Base-by-base conservation (phyloP, 345 rosid species). In the Gossypium rotundifolium region DNA sequence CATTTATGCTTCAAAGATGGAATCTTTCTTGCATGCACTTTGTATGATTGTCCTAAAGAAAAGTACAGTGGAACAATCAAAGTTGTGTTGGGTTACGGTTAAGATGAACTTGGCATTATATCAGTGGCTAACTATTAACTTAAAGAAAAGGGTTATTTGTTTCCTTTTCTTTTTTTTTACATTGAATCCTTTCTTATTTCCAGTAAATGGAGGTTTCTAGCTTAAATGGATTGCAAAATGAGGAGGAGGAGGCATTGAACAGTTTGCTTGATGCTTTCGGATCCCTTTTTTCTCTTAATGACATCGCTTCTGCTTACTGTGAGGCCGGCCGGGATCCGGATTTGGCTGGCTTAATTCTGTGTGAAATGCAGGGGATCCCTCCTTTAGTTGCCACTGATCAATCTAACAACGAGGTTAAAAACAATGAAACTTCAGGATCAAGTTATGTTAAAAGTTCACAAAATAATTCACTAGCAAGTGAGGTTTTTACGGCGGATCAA, bases 271-370 rank as follows among this genome's bases (percentile, higher is more conserved):
- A 33, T 33, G 40, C 40, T 33, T 33, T 33, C 7, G 40, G 40
- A 33, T 33, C 40, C 40, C 7, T 4, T 83, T 81, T 77, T 77
- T 74, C 90, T 23, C 78, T 81, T 4, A 74, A 85, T 70, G 82
- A 81, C 63, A 84, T 85, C 57, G 85, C 86, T 58, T 79, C 83
- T 74, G 88, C 87, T 78, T 85, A 78, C 49, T 52, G 80, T 72
- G 74, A 80, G 38, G 85, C 87, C 0, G 78, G 79, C 25, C 29
- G 33, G 46, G 65, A 88, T 67, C 78, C 78, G 42, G 75, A 74
- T 44, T 68, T 77, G 74, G 86, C 86, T 53, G 76, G 83, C 79
- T 33, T 33, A 33, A 33, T 33, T 33, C 40, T 33, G 5, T 33
- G 40, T 33, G 40, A 5, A 33, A 33, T 52, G 77, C 80, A 49